Conservation (phyloP, 2,329 filamentous ascomycete species). For the Drechslerella stenobrocha region DNA sequence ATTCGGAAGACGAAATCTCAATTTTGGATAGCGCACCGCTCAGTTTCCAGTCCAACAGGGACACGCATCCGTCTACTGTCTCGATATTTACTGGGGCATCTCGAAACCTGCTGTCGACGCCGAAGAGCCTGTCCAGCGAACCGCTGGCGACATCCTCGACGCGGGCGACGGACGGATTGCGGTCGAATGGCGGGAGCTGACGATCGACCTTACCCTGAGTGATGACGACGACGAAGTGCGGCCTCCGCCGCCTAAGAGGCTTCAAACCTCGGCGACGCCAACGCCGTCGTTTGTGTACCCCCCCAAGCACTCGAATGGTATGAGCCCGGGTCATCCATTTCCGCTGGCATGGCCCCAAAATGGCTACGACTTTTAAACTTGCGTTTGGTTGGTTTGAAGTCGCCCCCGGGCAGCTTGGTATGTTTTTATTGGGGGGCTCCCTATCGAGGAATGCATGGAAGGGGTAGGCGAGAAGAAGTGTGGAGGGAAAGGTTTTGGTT, state of each 20-base stretch:
- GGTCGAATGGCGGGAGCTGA: constrained; percentile 53
- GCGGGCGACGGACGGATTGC: background rate
- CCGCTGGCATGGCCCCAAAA: constrained; percentile 20
- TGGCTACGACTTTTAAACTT: constrained; percentile 17
- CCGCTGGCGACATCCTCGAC: constrained; percentile 28
- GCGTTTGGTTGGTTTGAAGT: too few species aligned
- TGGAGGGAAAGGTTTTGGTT: constrained; percentile 2
- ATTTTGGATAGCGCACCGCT: constrained; percentile 49
- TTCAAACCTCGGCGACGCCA: constrained; percentile 53
- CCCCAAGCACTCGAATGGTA: constrained; percentile 49
- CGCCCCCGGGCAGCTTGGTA: too few species aligned
- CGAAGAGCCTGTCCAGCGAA: constrained; percentile 53
- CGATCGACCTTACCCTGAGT: constrained; percentile 66
- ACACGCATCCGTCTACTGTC: constrained; percentile 50
- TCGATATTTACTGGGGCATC: constrained; percentile 15
- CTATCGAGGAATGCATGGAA: background rate
- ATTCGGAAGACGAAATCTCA: constrained; percentile 37
- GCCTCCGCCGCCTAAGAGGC: constrained; percentile 60
- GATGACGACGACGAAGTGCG: constrained; percentile 61
- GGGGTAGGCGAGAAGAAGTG: background rate
- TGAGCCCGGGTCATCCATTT: constrained; percentile 24
- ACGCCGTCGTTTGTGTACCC: constrained; percentile 52
- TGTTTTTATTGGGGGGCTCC: too few species aligned
- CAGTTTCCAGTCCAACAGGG: constrained; percentile 51
- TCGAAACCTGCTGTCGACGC: constrained; percentile 52